Percentiles rank a stretch among this genome's conserved stretches.
Conservation (phyloP, 2,329 filamentous ascomycete species). For the Fusarium protoensiforme region DNA sequence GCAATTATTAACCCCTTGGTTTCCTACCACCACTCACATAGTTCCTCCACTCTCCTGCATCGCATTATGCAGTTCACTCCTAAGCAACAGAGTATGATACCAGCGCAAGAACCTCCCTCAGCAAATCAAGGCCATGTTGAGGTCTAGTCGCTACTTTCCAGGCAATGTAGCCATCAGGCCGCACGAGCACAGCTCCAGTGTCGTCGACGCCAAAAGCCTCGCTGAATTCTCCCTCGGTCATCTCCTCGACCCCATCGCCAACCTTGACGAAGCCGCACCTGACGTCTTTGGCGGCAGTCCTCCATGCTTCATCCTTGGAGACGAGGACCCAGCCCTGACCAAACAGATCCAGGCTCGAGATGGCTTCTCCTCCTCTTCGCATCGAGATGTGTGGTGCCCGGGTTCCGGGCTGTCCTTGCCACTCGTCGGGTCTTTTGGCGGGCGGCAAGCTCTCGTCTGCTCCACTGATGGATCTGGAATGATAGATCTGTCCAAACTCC, state of each 20-base stretch:
- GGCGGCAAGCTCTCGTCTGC: constrained; percentile 4
- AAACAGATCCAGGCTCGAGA: constrained; percentile 27
- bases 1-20: neutral
- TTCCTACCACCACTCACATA: neutral
- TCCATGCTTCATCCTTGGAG: constrained; percentile 21
- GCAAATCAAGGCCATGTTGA: neutral
- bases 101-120: neutral
- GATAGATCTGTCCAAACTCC: constrained; percentile 28
- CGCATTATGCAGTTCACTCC: neutral
- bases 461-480: neutral
- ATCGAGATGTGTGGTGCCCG: constrained; percentile 35
- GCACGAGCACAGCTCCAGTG: constrained; percentile 9
- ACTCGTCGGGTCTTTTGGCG: constrained; percentile 33
- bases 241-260: constrained; percentile 5
- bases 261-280: constrained; percentile 8
- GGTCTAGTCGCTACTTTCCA: constrained; percentile 4
- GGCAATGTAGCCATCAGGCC: constrained; percentile 25
- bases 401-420: constrained; percentile 37
- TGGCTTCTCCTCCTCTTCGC: neutral
- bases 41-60: neutral
- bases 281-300: neutral
- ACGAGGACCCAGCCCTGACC: constrained; percentile 11
- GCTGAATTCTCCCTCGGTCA: neutral
- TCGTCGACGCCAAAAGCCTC: constrained; percentile 1
- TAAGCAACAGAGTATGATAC: neutral